Percentiles rank a stretch among this genome's conserved stretches.
phyloP scores from a whole-genome alignment of 2,329 filamentous ascomycete species.

The Tolypocladium capitatum region DNA sequence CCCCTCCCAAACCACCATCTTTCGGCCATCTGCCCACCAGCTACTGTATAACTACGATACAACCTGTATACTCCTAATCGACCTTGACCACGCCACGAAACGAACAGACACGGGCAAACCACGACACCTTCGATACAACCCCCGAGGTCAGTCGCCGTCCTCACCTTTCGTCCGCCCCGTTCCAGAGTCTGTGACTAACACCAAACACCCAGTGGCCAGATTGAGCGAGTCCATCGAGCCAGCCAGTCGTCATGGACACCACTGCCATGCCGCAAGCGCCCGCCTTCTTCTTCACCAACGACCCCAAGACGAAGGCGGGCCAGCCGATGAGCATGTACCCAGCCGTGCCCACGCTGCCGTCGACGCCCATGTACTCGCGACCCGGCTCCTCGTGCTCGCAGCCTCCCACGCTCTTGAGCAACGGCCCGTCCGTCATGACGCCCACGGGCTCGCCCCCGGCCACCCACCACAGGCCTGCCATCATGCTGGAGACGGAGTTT shows the following conservation, averaged over 20 bases:
- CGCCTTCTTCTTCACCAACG: slow-evolving; percentile 80
- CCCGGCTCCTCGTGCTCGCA: slow-evolving; percentile 54
- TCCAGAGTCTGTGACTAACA: neutral
- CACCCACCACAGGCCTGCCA: slow-evolving; percentile 61
- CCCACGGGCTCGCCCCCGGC: slow-evolving; percentile 65
- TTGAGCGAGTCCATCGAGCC: slow-evolving; percentile 13
- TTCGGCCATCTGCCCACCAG: slow-evolving; percentile 1
- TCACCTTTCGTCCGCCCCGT: neutral
- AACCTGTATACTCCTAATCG: slow-evolving; percentile 4
- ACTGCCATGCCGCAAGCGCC: slow-evolving; percentile 45
- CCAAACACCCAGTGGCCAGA: neutral
- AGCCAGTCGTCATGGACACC: slow-evolving; percentile 47
- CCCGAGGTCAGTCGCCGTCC: neutral
- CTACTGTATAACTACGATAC: slow-evolving; percentile 6
- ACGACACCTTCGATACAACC: neutral
- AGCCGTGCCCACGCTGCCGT: slow-evolving; percentile 40
- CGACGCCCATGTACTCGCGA: slow-evolving; percentile 50
- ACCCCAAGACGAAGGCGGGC: slow-evolving; percentile 48
- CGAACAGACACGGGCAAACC: neutral
- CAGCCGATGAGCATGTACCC: slow-evolving; percentile 30
- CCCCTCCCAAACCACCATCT: slow-evolving; percentile 5
- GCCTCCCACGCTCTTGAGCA: slow-evolving; percentile 41
- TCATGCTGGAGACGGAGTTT: slow-evolving; percentile 68
- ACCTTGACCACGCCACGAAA: slow-evolving; percentile 6
- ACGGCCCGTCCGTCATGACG: slow-evolving; percentile 52